Evolutionary conservation across 805 yeast genomes (phyloP).

Genomic region (Cyberlindnera mrakii): DNA sequence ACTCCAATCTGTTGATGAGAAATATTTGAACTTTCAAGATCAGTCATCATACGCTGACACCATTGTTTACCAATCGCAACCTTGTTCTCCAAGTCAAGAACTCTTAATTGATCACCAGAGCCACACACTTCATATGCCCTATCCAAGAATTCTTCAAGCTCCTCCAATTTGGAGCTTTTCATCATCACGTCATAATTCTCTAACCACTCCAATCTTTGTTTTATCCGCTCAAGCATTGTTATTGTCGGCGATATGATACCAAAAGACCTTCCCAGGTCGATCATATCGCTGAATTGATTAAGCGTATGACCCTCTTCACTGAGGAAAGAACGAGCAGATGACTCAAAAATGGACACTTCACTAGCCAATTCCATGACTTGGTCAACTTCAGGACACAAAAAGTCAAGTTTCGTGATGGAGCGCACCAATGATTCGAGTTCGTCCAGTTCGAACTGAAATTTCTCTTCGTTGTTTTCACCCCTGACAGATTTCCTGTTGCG

Average conservation of each 20-base stretch:
- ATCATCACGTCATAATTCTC: slow-evolving; percentile 20
- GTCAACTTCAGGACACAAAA: slow-evolving; percentile 53
- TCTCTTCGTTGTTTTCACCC: slow-evolving; percentile 4
- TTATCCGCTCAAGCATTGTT: slow-evolving; percentile 32
- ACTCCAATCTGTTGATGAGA: background rate
- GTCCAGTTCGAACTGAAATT: slow-evolving; percentile 12
- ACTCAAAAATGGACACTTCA: slow-evolving; percentile 47
- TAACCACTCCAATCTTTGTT: slow-evolving; percentile 35
- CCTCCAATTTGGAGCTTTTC: slow-evolving; percentile 18
- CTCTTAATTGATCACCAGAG: slow-evolving; percentile 11
- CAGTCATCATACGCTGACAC: background rate
- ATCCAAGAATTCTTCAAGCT: slow-evolving; percentile 16
- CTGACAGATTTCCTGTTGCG: slow-evolving; percentile 15
- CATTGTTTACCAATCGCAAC: background rate
- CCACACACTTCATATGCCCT: slow-evolving; percentile 24
- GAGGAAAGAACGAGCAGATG: slow-evolving; percentile 37
- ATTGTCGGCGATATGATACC: slow-evolving; percentile 50
- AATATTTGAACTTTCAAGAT: background rate
- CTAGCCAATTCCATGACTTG: slow-evolving; percentile 47
- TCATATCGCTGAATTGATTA: slow-evolving; percentile 46
- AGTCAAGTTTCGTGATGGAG: slow-evolving; percentile 43
- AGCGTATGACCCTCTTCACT: slow-evolving; percentile 24
- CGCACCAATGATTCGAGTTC: slow-evolving; percentile 28
- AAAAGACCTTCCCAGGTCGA: slow-evolving; percentile 52
- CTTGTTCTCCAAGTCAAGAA: slow-evolving; percentile 5